Base-by-base conservation (phyloP, 108 stramenopile species). In the Tribonema minus region DNA sequence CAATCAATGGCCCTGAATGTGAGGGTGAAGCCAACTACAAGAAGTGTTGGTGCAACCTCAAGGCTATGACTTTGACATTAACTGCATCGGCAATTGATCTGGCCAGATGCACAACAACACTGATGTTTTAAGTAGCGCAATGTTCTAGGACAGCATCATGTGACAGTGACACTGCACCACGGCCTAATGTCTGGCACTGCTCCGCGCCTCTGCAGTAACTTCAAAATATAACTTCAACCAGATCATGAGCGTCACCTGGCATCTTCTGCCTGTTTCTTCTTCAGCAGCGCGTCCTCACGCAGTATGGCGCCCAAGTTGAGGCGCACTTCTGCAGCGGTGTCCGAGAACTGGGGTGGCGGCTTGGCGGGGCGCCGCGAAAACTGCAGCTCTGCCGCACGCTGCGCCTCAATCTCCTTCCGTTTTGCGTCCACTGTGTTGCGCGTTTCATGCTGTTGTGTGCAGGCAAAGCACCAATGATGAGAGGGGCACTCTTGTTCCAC, bases 271-370 rank as follows among this genome's bases (percentile, higher is more conserved):
- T 88, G 89, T 72, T 86, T 84, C 29, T 83, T 82, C 67, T 81
- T 73, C 84, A 86, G 86, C 64, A 89, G 39, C 37, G 85, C 79
- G 35, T 89, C 89, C 64, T 90, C 89, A 6, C 89, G 67, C 34
- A 88, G 31, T 9, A 90, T 87, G 0, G 89, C 86, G 2, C 88
- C 89, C 0, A 86, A 70, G 71, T 88, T 90, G n/a, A 87, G 78
- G 46, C 82, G 70, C 9, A 90, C 85, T 26, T 74, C 39, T 0
- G 87, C 80, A 6, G 72, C 80, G 9, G 80, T 64, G 32, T 37
- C 60, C 29, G 76, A 39, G 34, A 65, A 68, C 36, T 84, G 38
- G 0, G 81, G 67, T 27, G 63, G 64, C 32, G 41, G 71, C 12
- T 64, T 54, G 32, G 37, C 32, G 81, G 78, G 72, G 26, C 69